Evolutionary conservation across 116 monocot species (phyloP).

Genomic region (Cymodocea nodosa): DNA sequence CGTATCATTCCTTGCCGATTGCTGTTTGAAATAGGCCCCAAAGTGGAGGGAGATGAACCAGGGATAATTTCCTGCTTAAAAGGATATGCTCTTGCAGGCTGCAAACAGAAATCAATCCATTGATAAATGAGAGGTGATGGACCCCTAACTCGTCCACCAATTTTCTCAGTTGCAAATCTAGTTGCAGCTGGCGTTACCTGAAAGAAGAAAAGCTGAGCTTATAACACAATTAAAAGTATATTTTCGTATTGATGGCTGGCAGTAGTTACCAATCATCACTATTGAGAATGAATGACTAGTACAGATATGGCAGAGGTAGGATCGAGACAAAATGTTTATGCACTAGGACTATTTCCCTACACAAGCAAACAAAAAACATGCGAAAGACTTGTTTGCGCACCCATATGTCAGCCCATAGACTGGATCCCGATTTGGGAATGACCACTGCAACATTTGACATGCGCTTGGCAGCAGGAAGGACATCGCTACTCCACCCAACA

Average conservation of each 20-base stretch:
- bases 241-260: background rate
- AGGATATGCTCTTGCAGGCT: constrained; percentile 45
- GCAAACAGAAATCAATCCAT: constrained; percentile 93
- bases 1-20: background rate
- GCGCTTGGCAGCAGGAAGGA: constrained; percentile 73
- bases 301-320: too few species aligned
- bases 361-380: background rate
- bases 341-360: too few species aligned
- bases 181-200: constrained; percentile 76
- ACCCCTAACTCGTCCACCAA: constrained; percentile 76
- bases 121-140: constrained; percentile 84
- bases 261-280: too few species aligned
- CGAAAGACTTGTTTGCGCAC: constrained; percentile 19
- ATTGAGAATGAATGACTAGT: too few species aligned
- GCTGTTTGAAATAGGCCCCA: constrained; percentile 16
- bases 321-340: too few species aligned
- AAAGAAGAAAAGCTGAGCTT: constrained; percentile 1
- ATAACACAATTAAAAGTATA: background rate
- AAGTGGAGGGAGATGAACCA: constrained; percentile 53
- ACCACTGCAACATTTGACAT: constrained; percentile 81
- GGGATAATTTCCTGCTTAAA: constrained; percentile 65
- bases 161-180: constrained; percentile 31
- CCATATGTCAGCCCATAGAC: constrained; percentile 92
- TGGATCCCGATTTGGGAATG: constrained; percentile 86
- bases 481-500: constrained; percentile 95